These are phyloP conservation scores for Pseudocercospora vitis DNA, from an alignment of 2,329 filamentous ascomycete species.

Conservation along the genomic window DNA sequence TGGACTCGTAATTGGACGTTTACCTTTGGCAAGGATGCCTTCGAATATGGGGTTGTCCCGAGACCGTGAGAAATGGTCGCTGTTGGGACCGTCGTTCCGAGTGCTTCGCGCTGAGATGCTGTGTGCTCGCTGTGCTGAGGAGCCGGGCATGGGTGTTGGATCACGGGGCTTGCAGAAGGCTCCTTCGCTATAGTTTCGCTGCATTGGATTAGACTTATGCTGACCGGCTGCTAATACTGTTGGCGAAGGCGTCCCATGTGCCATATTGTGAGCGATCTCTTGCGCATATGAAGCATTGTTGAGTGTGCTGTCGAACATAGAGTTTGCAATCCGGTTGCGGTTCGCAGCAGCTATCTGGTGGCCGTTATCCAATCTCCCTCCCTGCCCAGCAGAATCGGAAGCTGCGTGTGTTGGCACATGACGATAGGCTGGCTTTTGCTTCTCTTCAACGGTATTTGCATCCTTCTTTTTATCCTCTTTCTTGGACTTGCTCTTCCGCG, in stretches of 20 bases:
- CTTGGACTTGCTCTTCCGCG: slow-evolving; percentile 45
- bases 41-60: background rate
- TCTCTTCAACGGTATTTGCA: slow-evolving; percentile 54
- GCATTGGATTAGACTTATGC: background rate
- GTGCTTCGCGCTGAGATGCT: background rate
- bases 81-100: slow-evolving; percentile 7
- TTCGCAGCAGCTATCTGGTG: slow-evolving; percentile 8
- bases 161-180: slow-evolving; percentile 2
- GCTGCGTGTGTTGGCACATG: slow-evolving; percentile 65
- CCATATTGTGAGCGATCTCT: slow-evolving; percentile 12
- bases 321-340: slow-evolving; percentile 11
- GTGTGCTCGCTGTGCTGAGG: slow-evolving; percentile 7
- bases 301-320: slow-evolving; percentile 12
- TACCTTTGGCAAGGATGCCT: background rate
- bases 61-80: slow-evolving; percentile 13
- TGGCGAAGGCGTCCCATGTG: slow-evolving; percentile 9
- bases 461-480: slow-evolving; percentile 49
- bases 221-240: background rate
- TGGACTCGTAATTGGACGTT: slow-evolving; percentile 9
- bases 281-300: slow-evolving; percentile 12
- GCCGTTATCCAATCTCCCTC: slow-evolving; percentile 50
- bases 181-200: slow-evolving; percentile 6
- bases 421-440: slow-evolving; percentile 49
- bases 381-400: slow-evolving; percentile 53
- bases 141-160: slow-evolving; percentile 13